phyloP scores from a whole-genome alignment of 805 yeast genomes.

The Pichia sporocuriosa region DNA sequence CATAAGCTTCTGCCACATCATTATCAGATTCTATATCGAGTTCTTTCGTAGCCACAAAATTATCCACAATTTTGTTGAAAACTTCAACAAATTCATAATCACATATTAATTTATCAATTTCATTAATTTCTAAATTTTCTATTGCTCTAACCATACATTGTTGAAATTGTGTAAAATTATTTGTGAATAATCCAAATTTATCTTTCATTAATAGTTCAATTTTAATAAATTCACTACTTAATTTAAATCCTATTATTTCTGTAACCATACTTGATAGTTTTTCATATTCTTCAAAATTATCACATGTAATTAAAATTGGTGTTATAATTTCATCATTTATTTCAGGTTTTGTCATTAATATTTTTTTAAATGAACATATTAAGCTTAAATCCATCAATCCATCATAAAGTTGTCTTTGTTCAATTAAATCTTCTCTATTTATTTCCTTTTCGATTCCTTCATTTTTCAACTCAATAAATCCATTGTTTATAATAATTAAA shows the following conservation, averaged over 20 bases:
- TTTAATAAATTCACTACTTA: constrained; percentile 1
- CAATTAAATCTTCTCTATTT: neutral
- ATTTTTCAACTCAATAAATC: constrained; percentile 11
- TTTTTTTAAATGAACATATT: neutral
- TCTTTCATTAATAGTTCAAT: constrained; percentile 9
- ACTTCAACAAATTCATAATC: constrained; percentile 2
- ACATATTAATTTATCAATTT: constrained; percentile 1
- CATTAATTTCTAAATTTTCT: neutral
- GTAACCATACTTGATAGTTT: neutral
- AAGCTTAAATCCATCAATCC: neutral
- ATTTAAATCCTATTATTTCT: neutral
- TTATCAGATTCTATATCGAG: neutral
- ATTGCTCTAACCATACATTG: neutral
- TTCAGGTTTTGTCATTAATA: neutral
- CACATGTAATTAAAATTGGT: neutral
- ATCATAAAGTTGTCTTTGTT: neutral
- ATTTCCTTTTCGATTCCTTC: neutral
- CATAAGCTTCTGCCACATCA: neutral
- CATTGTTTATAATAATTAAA: constrained; percentile 14
- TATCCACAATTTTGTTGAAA: neutral
- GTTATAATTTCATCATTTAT: neutral
- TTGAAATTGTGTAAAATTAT: neutral
- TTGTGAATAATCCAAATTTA: neutral
- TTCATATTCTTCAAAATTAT: constrained; percentile 1
- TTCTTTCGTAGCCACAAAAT: neutral